Evolutionary conservation across 2,329 filamentous ascomycete genomes (phyloP), one percentile per base, ranked within the genome.

Genomic region (Orbilia brochopaga): DNA sequence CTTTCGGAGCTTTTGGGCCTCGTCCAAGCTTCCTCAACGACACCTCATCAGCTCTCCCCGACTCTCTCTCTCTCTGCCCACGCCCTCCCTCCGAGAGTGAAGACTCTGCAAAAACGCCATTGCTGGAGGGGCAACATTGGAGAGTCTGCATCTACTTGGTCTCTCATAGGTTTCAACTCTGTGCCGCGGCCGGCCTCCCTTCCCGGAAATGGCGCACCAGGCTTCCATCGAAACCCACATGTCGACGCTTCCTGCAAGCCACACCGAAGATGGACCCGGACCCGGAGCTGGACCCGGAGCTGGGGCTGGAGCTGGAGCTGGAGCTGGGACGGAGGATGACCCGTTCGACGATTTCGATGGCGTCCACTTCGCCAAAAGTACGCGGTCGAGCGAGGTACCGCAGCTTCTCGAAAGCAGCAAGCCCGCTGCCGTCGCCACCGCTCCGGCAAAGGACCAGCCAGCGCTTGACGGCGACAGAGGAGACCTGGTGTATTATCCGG

Each of bases 401-500:
- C 67, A 75, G 13, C 37, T 27, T 40, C 15, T 42, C 32, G 32
- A 61, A 24, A n/a, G 11, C 7, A 27, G 48, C n/a, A 72, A 40
- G 32, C 44, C 48, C 21, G 74, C 78, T 46, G 73, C 69, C 19
- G 27, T 3, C 27, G 27, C 27, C 27, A 32, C 27, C 27, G 8
- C 4, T 32, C 73, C 73, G 2, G 54, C 73, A 5, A 74, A 75
- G 42, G 75, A 75, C 62, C 76, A 75, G 2, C 65, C 74, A 19
- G 42, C 73, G 1, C 73, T 77, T 17, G 52, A 73, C 37, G 66
- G 70, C 2, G 37, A 72, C 7, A 73, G 58, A n/a, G 72, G 62
- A 48, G 73, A 65, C 17, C 48, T 97, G 90, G 86, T 96, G 8
- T 97, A 89, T 80, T 99, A 99, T 79, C 94, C 94, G 13, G 94